Evolutionary conservation across 306 rosid genomes (phyloP).

Genomic region (Sesbania bispinosa): DNA sequence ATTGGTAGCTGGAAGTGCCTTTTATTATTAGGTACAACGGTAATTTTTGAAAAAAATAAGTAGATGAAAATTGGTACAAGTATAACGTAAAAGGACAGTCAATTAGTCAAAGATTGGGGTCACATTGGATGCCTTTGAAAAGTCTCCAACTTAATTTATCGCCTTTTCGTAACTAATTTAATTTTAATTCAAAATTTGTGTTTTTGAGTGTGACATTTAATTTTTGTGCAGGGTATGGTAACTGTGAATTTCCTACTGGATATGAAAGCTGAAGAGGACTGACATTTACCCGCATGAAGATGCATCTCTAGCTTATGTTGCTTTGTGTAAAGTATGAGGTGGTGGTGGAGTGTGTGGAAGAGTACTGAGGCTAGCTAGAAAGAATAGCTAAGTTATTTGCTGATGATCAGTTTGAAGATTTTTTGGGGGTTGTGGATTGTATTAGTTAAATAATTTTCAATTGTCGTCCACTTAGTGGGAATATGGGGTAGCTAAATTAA

Average conservation of each 20-base stretch:
- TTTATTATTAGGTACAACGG: not conserved
- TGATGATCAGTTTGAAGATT: constrained; percentile 5
- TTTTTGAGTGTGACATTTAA: too few species aligned
- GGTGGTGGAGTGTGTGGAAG: not conserved
- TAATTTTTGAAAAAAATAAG: not conserved
- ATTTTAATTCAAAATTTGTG: too few species aligned
- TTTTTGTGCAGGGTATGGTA: constrained; percentile 67
- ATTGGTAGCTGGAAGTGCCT: constrained; percentile 8
- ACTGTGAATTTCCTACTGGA: constrained; percentile 72
- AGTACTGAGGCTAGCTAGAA: not conserved
- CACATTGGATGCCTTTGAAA: constrained; percentile 31
- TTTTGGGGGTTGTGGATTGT: constrained; percentile 15
- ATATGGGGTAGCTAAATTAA: constrained; percentile 17
- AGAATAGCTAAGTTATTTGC: not conserved
- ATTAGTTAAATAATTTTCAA: constrained; percentile 21
- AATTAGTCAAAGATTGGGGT: constrained; percentile 31
- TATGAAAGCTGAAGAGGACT: constrained; percentile 37
- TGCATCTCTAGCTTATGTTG: constrained; percentile 8
- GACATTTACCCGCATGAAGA: not conserved
- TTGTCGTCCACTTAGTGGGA: constrained; percentile 6
- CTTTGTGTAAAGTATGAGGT: constrained; percentile 25
- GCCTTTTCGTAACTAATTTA: not conserved
- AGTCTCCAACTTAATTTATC: not conserved
- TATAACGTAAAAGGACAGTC: not conserved
- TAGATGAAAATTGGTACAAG: not conserved